phyloP scores from a whole-genome alignment of 2,329 filamentous ascomycete species.

The Exophiala sp. region DNA sequence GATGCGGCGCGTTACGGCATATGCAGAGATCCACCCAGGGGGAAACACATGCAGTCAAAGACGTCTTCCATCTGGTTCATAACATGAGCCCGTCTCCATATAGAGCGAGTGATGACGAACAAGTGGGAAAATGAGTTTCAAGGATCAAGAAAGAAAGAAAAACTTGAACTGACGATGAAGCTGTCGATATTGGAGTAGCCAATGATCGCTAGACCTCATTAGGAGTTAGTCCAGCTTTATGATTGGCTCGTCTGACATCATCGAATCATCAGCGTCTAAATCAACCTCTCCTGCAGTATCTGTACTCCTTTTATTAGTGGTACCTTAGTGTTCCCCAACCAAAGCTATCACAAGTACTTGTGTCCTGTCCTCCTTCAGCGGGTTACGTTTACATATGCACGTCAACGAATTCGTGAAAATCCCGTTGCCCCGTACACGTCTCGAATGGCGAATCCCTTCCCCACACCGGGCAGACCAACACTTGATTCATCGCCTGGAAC shows the following conservation, averaged over 20 bases:
- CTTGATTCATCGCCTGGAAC: no score
- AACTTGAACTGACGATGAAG: not conserved
- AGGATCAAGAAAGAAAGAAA: not conserved
- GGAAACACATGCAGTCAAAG: not conserved
- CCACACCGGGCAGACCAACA: no score
- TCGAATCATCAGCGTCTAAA: constrained; percentile 6
- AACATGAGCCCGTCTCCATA: not conserved
- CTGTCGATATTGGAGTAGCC: not conserved
- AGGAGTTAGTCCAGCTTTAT: not conserved
- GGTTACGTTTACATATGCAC: no score
- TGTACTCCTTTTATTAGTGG: no score
- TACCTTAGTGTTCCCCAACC: not conserved
- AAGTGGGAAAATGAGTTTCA: not conserved
- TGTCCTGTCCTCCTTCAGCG: no score
- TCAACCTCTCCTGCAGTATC: no score
- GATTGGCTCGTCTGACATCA: constrained; percentile 13
- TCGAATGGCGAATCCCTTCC: no score
- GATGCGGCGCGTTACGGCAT: not conserved
- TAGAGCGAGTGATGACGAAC: constrained; percentile 3
- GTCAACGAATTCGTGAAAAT: no score
- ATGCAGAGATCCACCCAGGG: not conserved
- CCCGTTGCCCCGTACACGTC: no score
- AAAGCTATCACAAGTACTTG: not conserved
- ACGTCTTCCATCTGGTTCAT: not conserved
- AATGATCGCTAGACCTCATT: constrained; percentile 1